Evolutionary conservation across 2,329 filamentous ascomycete genomes (phyloP), one percentile per base, ranked within the genome.

Genomic region (Ambrosiella beaveri): DNA sequence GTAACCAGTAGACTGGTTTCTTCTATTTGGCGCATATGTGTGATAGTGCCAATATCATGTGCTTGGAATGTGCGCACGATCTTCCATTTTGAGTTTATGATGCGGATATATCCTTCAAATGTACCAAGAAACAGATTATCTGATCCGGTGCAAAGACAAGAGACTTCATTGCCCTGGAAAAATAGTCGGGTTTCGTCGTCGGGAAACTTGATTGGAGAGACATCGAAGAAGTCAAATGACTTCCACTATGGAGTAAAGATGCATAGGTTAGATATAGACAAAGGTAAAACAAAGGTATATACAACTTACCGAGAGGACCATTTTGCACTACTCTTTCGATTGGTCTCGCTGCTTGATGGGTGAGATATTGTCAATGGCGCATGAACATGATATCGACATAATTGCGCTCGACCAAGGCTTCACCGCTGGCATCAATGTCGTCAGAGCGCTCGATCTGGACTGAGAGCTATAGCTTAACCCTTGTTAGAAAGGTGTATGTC

Each of bases 201-300:
- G 64, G 79, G 79, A 65, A 90, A 78, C 67, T 85, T 82, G 70
- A 96, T 83, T 68, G 86, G 84, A 68, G 82, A 82, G 70, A 95
- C 88, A 73, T 96, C 88, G 80, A 98, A 97, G 83, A 98, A 98
- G 78, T 95, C 90, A 75, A 98, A 98, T 65, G 86, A 84, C 86
- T 96, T 96, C 91, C 93, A 97, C 91, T 95, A 45, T 27, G 8
- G 40, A 52, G n/a, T 36, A 40, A 27, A 39, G n/a, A 19, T 12
- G 9, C 50, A 57, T 54, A 57, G 58, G 36, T 36, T 12, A 37
- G 17, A 27, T 1, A 5, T 49, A 41, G 37, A 17, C 3, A 15
- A 19, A 35, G 36, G 37, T 9, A 13, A 47, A 38, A n/a, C 35
- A 12, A 5, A 12, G 1, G 7, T 7, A 37, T 11, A 35, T 39